Percentiles rank a stretch among this genome's conserved stretches.
Evolutionary conservation across 306 rosid genomes (phyloP).

Genomic region (Cicer chorassanicum): DNA sequence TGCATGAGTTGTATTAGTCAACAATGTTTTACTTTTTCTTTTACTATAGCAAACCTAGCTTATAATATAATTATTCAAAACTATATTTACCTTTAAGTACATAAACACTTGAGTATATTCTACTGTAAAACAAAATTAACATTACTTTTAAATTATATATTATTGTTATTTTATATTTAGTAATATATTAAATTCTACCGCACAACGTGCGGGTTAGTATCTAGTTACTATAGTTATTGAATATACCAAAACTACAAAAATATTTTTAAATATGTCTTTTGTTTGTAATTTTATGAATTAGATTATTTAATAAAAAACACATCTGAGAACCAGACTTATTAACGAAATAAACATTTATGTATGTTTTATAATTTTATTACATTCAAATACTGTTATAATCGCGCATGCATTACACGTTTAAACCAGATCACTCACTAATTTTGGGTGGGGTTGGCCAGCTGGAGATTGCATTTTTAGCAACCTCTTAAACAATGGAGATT

Average conservation of each 20-base stretch:
- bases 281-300: background rate
- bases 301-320: background rate
- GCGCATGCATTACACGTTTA: background rate
- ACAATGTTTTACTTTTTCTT: no score
- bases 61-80: no score
- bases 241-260: background rate
- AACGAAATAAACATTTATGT: background rate
- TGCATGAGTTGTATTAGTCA: no score
- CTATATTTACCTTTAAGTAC: no score
- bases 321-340: background rate
- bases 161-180: no score
- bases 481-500: constrained; percentile 17
- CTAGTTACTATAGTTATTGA: background rate
- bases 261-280: background rate
- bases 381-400: background rate
- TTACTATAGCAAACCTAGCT: no score
- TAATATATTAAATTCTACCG: no score
- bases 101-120: no score
- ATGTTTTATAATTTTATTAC: background rate
- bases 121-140: no score
- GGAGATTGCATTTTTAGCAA: constrained; percentile 23
- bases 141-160: no score
- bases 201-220: no score
- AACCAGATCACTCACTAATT: background rate
- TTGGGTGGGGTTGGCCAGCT: constrained; percentile 7